Evolutionary conservation across 1,284 basidiomycete species (phyloP).

Genomic region (Cryptococcus sp.): DNA sequence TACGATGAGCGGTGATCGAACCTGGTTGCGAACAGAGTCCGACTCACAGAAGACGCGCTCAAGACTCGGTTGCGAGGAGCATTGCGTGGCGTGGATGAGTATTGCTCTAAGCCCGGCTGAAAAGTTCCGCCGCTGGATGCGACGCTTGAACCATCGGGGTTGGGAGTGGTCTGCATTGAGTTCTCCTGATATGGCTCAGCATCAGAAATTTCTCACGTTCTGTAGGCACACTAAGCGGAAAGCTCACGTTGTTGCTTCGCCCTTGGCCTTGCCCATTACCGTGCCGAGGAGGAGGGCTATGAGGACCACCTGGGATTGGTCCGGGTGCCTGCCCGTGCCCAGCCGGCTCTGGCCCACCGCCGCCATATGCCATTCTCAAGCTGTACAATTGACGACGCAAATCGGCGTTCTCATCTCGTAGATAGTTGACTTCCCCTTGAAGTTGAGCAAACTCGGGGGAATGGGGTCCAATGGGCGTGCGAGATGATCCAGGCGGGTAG

Average conservation of each 20-base stretch:
- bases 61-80: constrained; percentile 31
- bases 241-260: constrained; percentile 12
- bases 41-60: constrained; percentile 39
- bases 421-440: constrained; percentile 43
- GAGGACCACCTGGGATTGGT: constrained; percentile 1
- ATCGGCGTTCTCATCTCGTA: constrained; percentile 48
- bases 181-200: constrained; percentile 1
- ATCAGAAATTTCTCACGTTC: not conserved
- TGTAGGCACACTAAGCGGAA: not conserved
- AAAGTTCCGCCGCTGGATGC: constrained; percentile 9
- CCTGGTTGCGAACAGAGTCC: not conserved
- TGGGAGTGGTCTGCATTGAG: not conserved
- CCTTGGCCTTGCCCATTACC: constrained; percentile 10
- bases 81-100: constrained; percentile 11
- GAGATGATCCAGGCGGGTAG: constrained; percentile 20
- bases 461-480: constrained; percentile 31
- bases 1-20: not conserved
- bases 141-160: constrained; percentile 6
- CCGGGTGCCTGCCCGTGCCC: not conserved
- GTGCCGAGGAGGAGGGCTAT: constrained; percentile 21
- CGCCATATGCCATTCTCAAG: constrained; percentile 20
- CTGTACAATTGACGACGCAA: constrained; percentile 44
- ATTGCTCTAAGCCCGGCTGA: constrained; percentile 23
- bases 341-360: constrained; percentile 8
- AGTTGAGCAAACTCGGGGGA: constrained; percentile 39